Percentiles rank a stretch among this genome's conserved stretches.
Conservation (phyloP, 345 rosid species). For the Rhizophora mangle region DNA sequence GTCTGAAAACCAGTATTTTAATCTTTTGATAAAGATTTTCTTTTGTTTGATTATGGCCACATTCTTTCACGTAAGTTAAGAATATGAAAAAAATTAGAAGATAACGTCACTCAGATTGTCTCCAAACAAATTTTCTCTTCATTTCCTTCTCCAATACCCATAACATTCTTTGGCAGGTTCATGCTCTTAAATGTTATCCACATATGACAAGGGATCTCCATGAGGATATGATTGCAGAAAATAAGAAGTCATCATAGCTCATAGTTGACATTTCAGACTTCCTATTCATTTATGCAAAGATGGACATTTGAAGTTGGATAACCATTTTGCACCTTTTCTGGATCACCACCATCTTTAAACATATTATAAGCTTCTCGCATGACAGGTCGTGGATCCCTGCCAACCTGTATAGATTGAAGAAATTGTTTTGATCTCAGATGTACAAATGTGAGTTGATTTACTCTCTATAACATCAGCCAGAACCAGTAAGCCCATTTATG, state of each 20-base stretch:
- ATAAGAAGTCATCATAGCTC: not conserved
- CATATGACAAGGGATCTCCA: no score
- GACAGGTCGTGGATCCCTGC: constrained; percentile 78
- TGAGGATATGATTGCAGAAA: not conserved
- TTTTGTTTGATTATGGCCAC: no score
- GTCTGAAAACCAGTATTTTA: no score
- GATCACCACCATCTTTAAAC: constrained; percentile 83
- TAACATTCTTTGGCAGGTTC: no score
- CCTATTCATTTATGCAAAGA: not conserved
- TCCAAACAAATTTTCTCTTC: no score
- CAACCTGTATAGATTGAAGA: constrained; percentile 53
- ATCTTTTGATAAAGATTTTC: no score
- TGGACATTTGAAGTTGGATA: not conserved
- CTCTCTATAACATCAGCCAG: not conserved
- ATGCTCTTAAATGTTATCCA: no score
- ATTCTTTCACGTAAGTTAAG: no score
- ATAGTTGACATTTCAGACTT: not conserved
- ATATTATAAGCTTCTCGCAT: constrained; percentile 77
- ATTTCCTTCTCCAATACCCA: no score
- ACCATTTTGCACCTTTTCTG: constrained; percentile 56
- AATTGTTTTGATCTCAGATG: not conserved
- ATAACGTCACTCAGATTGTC: no score
- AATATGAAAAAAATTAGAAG: no score
- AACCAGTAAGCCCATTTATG: no score
- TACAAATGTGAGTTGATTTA: not conserved